Conservation (phyloP, 306 rosid genomes). For the Alnus rubra region DNA sequence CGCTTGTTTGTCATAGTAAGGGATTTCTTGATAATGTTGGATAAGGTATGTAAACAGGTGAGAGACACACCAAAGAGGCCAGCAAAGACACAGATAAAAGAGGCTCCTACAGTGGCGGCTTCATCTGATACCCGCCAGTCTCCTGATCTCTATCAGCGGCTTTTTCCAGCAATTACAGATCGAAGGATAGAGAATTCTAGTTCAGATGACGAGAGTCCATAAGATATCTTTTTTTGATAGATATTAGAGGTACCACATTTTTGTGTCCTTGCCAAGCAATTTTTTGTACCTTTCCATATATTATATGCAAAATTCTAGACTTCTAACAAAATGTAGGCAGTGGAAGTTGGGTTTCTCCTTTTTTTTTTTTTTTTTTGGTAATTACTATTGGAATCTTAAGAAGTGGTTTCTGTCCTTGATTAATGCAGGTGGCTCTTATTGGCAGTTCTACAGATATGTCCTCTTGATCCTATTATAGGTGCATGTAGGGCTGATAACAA, state of each 20-base stretch:
- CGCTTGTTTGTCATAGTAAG: conserved; percentile 73
- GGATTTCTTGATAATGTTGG: conserved; percentile 82
- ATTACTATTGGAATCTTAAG: neutral
- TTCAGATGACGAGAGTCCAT: conserved; percentile 82
- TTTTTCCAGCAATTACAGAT: conserved; percentile 63
- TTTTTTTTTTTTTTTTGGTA: no score
- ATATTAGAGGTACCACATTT: conserved; percentile 25
- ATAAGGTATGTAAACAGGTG: conserved; percentile 78
- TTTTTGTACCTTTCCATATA: neutral
- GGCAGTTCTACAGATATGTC: neutral
- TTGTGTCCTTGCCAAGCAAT: neutral
- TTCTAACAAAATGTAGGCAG: no score
- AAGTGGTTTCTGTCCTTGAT: neutral
- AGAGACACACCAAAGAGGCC: conserved; percentile 44
- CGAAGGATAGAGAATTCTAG: conserved; percentile 61
- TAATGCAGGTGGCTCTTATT: conserved; percentile 12
- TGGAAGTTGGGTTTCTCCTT: neutral
- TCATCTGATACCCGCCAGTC: conserved; percentile 42
- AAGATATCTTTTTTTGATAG: conserved; percentile 33
- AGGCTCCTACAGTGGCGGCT: conserved; percentile 30
- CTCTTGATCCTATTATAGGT: neutral
- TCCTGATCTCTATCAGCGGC: conserved; percentile 46
- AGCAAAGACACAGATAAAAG: conserved; percentile 42
- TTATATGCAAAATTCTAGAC: neutral
- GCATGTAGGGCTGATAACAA: neutral